Conservation (phyloP, 2,329 filamentous ascomycete species). For the Calonectria hawksworthii region DNA sequence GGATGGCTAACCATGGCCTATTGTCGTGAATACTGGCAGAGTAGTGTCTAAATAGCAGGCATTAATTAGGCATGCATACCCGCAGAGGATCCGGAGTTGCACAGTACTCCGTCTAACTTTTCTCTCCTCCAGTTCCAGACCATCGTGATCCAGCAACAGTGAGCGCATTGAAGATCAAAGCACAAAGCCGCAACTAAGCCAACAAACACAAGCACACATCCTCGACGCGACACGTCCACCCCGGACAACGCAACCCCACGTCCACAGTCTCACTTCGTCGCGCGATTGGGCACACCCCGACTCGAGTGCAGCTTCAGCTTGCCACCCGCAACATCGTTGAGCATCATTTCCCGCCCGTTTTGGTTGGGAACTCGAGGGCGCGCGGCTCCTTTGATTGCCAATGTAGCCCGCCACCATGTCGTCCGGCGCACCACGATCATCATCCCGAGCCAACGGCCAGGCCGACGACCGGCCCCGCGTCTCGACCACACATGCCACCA, state of each 20-base stretch:
- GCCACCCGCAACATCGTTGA: neutral
- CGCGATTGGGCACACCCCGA: conserved; percentile 46
- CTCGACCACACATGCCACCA: conserved; percentile 48
- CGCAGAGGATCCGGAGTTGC: neutral
- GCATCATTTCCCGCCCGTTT: neutral
- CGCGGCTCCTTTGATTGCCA: conserved; percentile 36
- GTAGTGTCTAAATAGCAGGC: neutral
- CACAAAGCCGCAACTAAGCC: neutral
- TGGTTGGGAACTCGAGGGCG: conserved; percentile 12
- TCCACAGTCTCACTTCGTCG: conserved; percentile 31
- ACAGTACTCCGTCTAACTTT: neutral
- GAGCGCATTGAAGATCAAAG: conserved; percentile 8
- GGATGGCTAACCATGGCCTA: neutral
- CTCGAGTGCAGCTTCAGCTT: conserved; percentile 21
- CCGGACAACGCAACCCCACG: conserved; percentile 38
- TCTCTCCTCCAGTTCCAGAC: neutral
- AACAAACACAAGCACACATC: neutral
- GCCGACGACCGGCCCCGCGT: conserved; percentile 55
- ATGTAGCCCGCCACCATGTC: conserved; percentile 59
- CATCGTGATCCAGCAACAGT: neutral
- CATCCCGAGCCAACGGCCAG: conserved; percentile 57
- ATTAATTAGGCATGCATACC: neutral
- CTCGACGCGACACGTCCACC: conserved; percentile 23
- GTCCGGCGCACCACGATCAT: conserved; percentile 57
- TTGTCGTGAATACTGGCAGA: neutral